Evolutionary conservation across 2,329 filamentous ascomycete species (phyloP).

Genomic region (Huntiella abstrusa): DNA sequence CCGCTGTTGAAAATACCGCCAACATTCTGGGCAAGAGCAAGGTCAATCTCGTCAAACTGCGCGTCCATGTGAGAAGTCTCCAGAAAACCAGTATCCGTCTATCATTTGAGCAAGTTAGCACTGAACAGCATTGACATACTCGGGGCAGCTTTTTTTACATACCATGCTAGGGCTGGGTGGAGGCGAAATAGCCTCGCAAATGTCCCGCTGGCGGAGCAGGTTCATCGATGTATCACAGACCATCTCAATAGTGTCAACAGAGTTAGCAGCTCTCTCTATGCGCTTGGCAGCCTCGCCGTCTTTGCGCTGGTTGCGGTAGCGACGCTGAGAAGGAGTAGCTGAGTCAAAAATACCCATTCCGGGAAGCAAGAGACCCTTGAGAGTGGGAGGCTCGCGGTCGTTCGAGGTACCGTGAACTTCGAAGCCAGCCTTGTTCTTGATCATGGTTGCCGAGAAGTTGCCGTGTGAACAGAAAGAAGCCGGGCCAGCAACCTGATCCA

Average conservation of each 20-base stretch:
- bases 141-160: not conserved
- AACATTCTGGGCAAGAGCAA: too few relatives aligned
- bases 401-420: slow-evolving; percentile 3
- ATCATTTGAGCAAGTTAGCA: not conserved
- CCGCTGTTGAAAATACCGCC: too few relatives aligned
- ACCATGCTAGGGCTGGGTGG: slow-evolving; percentile 1
- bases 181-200: slow-evolving; percentile 39
- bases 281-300: slow-evolving; percentile 48
- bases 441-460: slow-evolving; percentile 8
- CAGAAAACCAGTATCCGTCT: not conserved
- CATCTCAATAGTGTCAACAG: slow-evolving; percentile 44
- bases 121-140: not conserved
- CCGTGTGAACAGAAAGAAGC: slow-evolving; percentile 3
- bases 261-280: slow-evolving; percentile 44
- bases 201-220: slow-evolving; percentile 30
- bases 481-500: not conserved
- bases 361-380: slow-evolving; percentile 58
- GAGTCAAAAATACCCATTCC: slow-evolving; percentile 73
- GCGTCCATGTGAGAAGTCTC: too few relatives aligned
- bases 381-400: slow-evolving; percentile 14
- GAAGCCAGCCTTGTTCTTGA: slow-evolving; percentile 7
- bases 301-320: slow-evolving; percentile 63
- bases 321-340: slow-evolving; percentile 52
- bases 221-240: slow-evolving; percentile 39
- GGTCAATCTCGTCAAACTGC: too few relatives aligned